Evolutionary conservation across 441 rosid genomes (phyloP).

Genomic region (Gossypium davidsonii): DNA sequence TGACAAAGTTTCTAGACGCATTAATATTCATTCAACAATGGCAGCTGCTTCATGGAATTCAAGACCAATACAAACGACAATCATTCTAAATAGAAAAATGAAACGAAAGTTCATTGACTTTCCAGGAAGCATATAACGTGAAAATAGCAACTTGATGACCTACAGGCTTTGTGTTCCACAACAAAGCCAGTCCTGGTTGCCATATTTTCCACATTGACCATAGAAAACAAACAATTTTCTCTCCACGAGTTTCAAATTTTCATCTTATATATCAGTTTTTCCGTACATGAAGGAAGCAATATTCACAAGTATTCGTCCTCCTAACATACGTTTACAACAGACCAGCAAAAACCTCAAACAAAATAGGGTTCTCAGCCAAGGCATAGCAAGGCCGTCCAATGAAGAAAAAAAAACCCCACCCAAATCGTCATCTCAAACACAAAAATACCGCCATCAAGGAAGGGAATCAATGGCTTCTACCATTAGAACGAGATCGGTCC

Average conservation of each 20-base stretch:
- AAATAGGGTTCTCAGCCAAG: no score
- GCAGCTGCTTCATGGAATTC: neutral
- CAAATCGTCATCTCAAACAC: no score
- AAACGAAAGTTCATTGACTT: neutral
- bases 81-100: neutral
- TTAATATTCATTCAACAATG: neutral
- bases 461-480: no score
- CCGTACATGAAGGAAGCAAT: neutral
- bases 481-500: no score
- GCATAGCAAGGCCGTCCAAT: no score
- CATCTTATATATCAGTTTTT: neutral
- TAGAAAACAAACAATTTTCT: neutral
- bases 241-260: neutral
- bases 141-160: neutral
- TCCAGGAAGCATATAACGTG: neutral
- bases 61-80: neutral
- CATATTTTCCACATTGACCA: neutral
- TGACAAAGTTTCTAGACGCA: neutral
- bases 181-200: neutral
- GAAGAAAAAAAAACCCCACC: no score
- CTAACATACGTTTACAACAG: no score
- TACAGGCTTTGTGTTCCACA: neutral
- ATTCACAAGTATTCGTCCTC: no score
- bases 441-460: no score
- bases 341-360: no score